Conservation (phyloP, 306 rosid genomes). For the Vicia sativa region DNA sequence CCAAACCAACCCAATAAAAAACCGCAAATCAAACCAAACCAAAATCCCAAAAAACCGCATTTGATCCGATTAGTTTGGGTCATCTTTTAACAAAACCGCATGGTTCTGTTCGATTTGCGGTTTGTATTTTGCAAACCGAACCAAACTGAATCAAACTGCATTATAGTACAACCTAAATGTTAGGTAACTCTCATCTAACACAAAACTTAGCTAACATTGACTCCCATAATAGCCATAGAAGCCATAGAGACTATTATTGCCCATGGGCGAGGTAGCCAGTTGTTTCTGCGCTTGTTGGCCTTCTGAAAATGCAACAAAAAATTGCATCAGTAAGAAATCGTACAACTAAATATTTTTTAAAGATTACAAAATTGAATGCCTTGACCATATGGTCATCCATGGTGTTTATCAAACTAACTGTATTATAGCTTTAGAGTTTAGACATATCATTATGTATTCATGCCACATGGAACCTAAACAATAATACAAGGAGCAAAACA, state of each 20-base stretch:
- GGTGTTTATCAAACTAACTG: conserved; percentile 19
- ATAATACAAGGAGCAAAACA: conserved; percentile 2
- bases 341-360: conserved; percentile 12
- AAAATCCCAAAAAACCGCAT: no score
- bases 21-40: no score
- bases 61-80: no score
- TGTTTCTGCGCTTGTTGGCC: conserved; percentile 91
- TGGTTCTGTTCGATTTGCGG: no score
- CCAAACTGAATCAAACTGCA: no score
- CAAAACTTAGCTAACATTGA: no score
- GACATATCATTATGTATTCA: conserved; percentile 16
- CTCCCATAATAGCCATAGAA: conserved; percentile 77
- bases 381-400: conserved; percentile 19
- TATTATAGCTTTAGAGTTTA: no score
- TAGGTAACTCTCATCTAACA: no score
- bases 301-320: conserved; percentile 60
- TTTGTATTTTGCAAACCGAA: no score
- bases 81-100: no score
- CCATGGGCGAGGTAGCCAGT: conserved; percentile 99
- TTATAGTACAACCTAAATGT: no score
- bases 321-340: conserved; percentile 21
- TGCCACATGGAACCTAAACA: conserved; percentile 21
- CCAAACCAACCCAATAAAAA: no score
- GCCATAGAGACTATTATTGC: conserved; percentile 89
- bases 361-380: conserved; percentile 7